Conservation (phyloP, 2,329 filamentous ascomycete genomes). For the Colletotrichum cereale region DNA sequence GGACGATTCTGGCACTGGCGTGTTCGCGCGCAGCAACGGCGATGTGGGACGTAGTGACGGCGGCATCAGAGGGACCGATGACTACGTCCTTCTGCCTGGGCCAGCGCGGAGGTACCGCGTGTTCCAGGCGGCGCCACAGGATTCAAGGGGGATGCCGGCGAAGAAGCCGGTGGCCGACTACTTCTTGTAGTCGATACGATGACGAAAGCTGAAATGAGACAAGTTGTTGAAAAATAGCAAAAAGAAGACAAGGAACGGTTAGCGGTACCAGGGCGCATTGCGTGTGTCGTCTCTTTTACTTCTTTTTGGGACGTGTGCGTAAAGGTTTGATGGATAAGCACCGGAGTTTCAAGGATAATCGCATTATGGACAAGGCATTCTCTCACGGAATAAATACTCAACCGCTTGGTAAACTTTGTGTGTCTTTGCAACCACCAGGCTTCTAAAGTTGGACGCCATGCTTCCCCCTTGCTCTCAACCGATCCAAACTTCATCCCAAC, state of each 20-base stretch:
- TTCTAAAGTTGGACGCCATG: background rate
- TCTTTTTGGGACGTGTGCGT: slow-evolving; percentile 7
- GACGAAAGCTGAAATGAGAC: background rate
- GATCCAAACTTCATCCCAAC: background rate
- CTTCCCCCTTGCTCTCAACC: background rate
- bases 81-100: slow-evolving; percentile 59
- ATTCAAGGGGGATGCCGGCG: slow-evolving; percentile 95
- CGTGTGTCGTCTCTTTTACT: background rate
- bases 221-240: slow-evolving; percentile 2
- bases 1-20: slow-evolving; percentile 80
- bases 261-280: slow-evolving; percentile 9
- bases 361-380: slow-evolving; percentile 3
- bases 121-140: slow-evolving; percentile 96
- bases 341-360: slow-evolving; percentile 21
- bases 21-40: slow-evolving; percentile 78
- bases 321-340: background rate
- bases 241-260: slow-evolving; percentile 3
- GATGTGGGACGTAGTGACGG: slow-evolving; percentile 72
- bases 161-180: slow-evolving; percentile 99
- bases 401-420: background rate
- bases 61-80: slow-evolving; percentile 50
- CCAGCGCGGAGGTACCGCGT: slow-evolving; percentile 93
- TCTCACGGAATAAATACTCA: background rate
- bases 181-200: slow-evolving; percentile 73
- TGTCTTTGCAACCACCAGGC: background rate